phyloP scores from a whole-genome alignment of 1,139 yeast genomes.

The Saccharomycopsis hybrid region DNA sequence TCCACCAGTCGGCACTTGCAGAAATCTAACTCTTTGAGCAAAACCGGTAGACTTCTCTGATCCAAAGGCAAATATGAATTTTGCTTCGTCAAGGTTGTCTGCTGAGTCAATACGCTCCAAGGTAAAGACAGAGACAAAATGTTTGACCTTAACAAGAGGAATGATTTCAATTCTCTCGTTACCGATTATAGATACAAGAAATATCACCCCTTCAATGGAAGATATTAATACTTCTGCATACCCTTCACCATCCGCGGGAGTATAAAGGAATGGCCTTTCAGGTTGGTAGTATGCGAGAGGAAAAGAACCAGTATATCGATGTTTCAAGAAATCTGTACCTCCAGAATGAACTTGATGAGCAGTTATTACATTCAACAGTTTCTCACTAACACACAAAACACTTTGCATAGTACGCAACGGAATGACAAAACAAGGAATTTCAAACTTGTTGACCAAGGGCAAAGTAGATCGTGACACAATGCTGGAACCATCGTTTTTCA shows the following conservation, averaged over 20 bases:
- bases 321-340: background rate
- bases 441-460: conserved; percentile 5
- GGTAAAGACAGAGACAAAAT: conserved; percentile 6
- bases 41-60: conserved; percentile 13
- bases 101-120: background rate
- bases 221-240: conserved; percentile 9
- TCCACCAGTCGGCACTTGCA: background rate
- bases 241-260: background rate
- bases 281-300: conserved; percentile 9
- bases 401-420: conserved; percentile 1
- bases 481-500: background rate
- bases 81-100: background rate
- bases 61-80: conserved; percentile 6
- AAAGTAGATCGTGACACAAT: background rate
- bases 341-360: conserved; percentile 13
- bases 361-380: background rate
- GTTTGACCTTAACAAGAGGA: background rate
- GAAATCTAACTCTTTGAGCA: conserved; percentile 3
- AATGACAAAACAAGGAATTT: conserved; percentile 6
- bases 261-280: background rate
- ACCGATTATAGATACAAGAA: background rate
- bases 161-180: background rate
- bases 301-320: conserved; percentile 2
- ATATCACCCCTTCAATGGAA: conserved; percentile 6
- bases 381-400: conserved; percentile 5